Evolutionary conservation across 257 asterid species (phyloP).

Genomic region (Capsicum pubescens): DNA sequence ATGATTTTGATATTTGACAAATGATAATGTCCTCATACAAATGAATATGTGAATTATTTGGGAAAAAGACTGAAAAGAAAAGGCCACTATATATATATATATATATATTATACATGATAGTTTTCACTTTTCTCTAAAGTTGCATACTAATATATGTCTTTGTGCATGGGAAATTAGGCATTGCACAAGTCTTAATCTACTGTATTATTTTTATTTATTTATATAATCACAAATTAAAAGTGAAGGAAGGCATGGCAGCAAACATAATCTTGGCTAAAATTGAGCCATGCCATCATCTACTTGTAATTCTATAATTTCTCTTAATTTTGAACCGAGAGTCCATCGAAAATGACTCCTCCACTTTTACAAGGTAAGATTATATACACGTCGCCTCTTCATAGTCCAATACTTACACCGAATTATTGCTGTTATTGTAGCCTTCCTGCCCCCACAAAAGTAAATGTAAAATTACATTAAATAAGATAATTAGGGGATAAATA

Average conservation of each 20-base stretch:
- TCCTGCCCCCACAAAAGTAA: too few species aligned
- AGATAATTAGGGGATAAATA: not conserved
- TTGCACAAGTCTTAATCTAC: not conserved
- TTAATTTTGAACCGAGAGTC: too few species aligned
- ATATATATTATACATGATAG: not conserved
- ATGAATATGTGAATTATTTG: not conserved
- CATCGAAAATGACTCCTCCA: too few species aligned
- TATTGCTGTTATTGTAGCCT: too few species aligned
- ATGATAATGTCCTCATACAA: not conserved
- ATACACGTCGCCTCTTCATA: too few species aligned
- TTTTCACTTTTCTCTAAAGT: not conserved
- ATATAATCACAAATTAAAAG: not conserved
- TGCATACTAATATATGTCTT: not conserved
- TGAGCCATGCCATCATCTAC: slow-evolving; percentile 8
- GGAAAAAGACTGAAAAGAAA: not conserved
- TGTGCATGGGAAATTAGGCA: not conserved
- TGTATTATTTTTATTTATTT: not conserved
- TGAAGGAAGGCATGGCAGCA: not conserved
- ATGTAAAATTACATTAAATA: not conserved
- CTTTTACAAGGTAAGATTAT: too few species aligned
- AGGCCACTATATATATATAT: not conserved
- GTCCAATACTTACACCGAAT: too few species aligned
- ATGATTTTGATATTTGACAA: not conserved
- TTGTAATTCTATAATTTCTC: too few species aligned
- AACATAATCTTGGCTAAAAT: not conserved